These are phyloP conservation scores for Bretziella fagacearum DNA, from an alignment of 2,329 filamentous ascomycete species.

Conservation along the genomic window DNA sequence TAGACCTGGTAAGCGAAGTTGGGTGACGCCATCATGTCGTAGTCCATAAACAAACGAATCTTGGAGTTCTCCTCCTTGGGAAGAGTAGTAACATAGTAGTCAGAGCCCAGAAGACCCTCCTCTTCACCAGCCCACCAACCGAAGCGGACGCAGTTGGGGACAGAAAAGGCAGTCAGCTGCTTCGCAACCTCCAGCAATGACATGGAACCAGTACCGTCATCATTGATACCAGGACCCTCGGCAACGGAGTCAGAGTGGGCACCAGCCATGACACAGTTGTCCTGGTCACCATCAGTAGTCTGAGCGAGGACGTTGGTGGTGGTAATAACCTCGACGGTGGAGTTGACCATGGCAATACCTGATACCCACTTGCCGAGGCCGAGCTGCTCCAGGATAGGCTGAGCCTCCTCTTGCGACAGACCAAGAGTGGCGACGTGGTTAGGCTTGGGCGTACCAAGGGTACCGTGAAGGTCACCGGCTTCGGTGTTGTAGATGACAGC, in stretches of 20 bases:
- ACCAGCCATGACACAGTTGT: constrained; percentile 50
- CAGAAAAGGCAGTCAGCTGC: constrained; percentile 38
- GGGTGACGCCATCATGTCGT: constrained; percentile 51
- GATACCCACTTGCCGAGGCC: constrained; percentile 32
- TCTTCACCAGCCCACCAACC: constrained; percentile 54
- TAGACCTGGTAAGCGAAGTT: constrained; percentile 55
- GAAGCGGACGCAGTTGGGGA: constrained; percentile 50
- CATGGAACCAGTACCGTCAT: constrained; percentile 53
- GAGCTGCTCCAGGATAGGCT: constrained; percentile 37
- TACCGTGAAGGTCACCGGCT: constrained; percentile 45
- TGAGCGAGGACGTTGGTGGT: constrained; percentile 48
- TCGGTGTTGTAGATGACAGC: constrained; percentile 62
- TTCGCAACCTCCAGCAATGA: constrained; percentile 45
- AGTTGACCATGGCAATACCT: constrained; percentile 42
- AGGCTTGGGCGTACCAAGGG: constrained; percentile 43
- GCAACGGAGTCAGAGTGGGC: constrained; percentile 46
- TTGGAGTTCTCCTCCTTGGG: constrained; percentile 40
- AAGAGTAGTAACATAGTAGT: constrained; percentile 41
- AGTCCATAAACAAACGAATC: constrained; percentile 51
- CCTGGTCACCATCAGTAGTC: constrained; percentile 38
- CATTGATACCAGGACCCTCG: constrained; percentile 58
- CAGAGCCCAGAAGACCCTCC: constrained; percentile 47
- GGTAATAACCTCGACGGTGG: constrained; percentile 34
- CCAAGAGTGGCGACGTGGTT: constrained; percentile 53
- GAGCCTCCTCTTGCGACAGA: constrained; percentile 41